Evolutionary conservation across 164 flowering plant genomes (phyloP).

Genomic region (Nymphaea thermarum): DNA sequence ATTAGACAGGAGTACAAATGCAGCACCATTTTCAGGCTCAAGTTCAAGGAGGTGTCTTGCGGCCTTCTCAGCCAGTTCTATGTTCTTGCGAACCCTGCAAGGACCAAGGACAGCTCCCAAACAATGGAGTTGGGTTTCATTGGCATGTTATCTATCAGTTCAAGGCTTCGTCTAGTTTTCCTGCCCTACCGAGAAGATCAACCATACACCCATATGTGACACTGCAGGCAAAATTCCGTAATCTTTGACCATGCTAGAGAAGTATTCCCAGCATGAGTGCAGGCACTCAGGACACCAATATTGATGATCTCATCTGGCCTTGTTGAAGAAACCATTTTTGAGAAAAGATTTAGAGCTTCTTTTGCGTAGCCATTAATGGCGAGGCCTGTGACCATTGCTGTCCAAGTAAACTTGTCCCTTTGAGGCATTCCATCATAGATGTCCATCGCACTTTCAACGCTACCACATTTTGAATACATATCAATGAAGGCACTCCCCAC

Average conservation of each 20-base stretch:
- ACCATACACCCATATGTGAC: conserved; percentile 66
- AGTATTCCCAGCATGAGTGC: conserved; percentile 48
- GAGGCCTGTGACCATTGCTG: conserved; percentile 41
- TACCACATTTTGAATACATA: conserved; percentile 61
- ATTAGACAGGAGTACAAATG: conserved; percentile 38
- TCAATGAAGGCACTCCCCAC: conserved; percentile 54
- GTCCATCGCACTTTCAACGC: conserved; percentile 26
- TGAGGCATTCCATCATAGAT: conserved; percentile 27
- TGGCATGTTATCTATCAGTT: conserved; percentile 43
- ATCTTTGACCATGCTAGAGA: conserved; percentile 25
- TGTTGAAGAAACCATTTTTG: conserved; percentile 24
- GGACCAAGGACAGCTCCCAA: conserved; percentile 63
- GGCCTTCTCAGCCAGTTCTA: conserved; percentile 41
- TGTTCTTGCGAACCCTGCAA: conserved; percentile 47
- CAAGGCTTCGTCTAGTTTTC: conserved; percentile 41
- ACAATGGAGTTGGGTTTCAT: conserved; percentile 42
- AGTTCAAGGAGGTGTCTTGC: conserved; percentile 32
- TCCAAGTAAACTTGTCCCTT: conserved; percentile 54
- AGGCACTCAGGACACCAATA: conserved; percentile 54
- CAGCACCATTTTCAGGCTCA: conserved; percentile 44
- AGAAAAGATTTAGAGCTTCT: conserved; percentile 43
- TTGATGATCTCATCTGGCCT: conserved; percentile 46
- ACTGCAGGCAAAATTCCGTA: conserved; percentile 40
- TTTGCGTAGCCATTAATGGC: conserved; percentile 46
- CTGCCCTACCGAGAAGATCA: conserved; percentile 64